phyloP scores from a whole-genome alignment of 768 basidiomycete species.

The Podaxis sp. region DNA sequence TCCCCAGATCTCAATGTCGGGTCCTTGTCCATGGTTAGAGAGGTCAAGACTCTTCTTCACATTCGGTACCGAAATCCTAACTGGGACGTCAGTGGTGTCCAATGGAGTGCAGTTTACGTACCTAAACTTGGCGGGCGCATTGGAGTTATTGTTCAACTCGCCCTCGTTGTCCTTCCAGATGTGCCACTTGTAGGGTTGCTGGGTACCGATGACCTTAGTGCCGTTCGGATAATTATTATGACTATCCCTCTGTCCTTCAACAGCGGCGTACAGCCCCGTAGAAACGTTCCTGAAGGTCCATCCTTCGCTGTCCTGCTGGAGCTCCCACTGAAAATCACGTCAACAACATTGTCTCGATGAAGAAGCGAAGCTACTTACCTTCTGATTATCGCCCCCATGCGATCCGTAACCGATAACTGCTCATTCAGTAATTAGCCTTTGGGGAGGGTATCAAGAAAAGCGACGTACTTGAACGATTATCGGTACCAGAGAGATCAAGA shows the following conservation, averaged over 20 bases:
- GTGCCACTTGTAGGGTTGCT: slow-evolving; percentile 29
- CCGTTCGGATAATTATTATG: slow-evolving; percentile 22
- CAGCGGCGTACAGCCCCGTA: slow-evolving; percentile 26
- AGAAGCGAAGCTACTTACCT: slow-evolving; percentile 19
- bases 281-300: slow-evolving; percentile 31
- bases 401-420: slow-evolving; percentile 1
- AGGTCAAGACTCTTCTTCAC: slow-evolving; percentile 36
- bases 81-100: background rate
- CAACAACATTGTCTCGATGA: background rate
- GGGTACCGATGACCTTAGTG: slow-evolving; percentile 22
- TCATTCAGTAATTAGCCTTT: background rate
- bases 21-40: slow-evolving; percentile 37
- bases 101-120: slow-evolving; percentile 17
- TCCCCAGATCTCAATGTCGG: slow-evolving; percentile 36
- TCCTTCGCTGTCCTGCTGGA: slow-evolving; percentile 19
- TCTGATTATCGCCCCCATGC: slow-evolving; percentile 35
- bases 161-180: slow-evolving; percentile 29
- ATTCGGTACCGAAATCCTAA: slow-evolving; percentile 33
- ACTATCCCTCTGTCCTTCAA: slow-evolving; percentile 12
- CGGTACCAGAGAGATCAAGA: slow-evolving; percentile 4
- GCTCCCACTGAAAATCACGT: slow-evolving; percentile 26
- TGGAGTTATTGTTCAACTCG: background rate
- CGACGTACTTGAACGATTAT: background rate
- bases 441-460: background rate
- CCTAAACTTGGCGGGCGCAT: slow-evolving; percentile 11